Evolutionary conservation across 345 rosid species (phyloP).

Genomic region (Murraya koenigii): DNA sequence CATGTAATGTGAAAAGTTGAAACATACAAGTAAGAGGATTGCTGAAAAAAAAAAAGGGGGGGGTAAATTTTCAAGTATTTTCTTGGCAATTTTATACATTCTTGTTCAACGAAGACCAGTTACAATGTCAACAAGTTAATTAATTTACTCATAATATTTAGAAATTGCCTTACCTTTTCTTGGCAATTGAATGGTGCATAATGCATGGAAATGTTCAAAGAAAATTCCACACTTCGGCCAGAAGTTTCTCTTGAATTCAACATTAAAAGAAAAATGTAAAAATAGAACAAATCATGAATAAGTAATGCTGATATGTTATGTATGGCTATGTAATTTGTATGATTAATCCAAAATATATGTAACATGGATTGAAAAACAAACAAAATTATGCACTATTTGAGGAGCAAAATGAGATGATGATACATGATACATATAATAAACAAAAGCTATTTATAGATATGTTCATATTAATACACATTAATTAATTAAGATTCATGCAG

Average conservation of each 20-base stretch:
- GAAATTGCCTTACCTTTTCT: conserved; percentile 14
- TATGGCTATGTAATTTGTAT: not conserved
- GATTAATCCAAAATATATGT: not conserved
- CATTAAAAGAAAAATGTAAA: not conserved
- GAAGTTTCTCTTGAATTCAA: not conserved
- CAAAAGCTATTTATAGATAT: not conserved
- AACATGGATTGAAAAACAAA: not conserved
- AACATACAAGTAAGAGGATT: not conserved
- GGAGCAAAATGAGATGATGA: not conserved
- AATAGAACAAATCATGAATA: not conserved
- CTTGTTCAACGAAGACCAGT: not conserved
- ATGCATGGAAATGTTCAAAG: not conserved
- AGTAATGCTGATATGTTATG: too few species aligned
- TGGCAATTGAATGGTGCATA: not conserved
- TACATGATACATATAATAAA: not conserved
- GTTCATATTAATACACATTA: conserved; percentile 13
- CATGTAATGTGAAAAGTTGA: not conserved
- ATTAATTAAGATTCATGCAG: not conserved
- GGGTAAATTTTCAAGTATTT: not conserved
- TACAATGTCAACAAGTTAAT: not conserved
- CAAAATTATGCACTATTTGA: conserved; percentile 8
- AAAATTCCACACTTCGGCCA: not conserved
- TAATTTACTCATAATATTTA: not conserved
- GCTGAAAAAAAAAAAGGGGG: not conserved
- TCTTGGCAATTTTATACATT: not conserved